Base-by-base conservation (phyloP, 2,329 filamentous ascomycete genomes). In the Aureobasidium mangrovei region DNA sequence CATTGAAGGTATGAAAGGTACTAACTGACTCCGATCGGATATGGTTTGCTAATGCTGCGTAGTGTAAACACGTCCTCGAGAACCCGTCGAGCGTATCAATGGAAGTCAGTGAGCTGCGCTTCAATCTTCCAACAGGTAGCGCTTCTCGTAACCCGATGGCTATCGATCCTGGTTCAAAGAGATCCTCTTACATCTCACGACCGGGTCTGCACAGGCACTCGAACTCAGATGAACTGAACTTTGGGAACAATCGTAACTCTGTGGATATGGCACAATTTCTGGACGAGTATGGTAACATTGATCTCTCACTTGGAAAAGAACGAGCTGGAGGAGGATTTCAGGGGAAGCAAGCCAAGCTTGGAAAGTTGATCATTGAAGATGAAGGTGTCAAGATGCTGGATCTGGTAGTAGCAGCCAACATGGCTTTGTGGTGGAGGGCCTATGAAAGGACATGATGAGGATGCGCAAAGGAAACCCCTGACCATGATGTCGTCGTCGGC, bases 331-430 rank as follows among this genome's bases (percentile, higher is more conserved):
- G 91, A 26, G 91, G 91, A 0, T 85, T 87, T 64, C 79, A 85
- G 42, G 91, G 91, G 0, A 90, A 88, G 67, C 82, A 88, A 63
- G 91, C 89, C 3, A 98, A 98, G 73, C 74, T 98, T 62, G 93
- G 91, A 0, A 98, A 97, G 70, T 73, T 98, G 49, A 89, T 97
- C 49, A 79, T 98, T 36, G 82, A 90, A 62, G 83, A 91, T 54
- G 91, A 95, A 63, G 93, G 93, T 0, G 72, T 95, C 60, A 95
- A 86, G 74, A 97, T 98, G 91, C 70, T 97, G 63, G 93, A 98
- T 74, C 69, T 98, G 56, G 76, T 95, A 0, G 88, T 98, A 24
- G 88, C 91, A 3, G 86, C 90, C 8, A 96, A 95, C 65, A 81
- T 98, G 71, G 89, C 87, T 1, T 74, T 97, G 12, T 98, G 91